Evolutionary conservation across 2,329 filamentous ascomycete genomes (phyloP), one percentile per base, ranked within the genome.

Genomic region (Alternaria conjuncta): DNA sequence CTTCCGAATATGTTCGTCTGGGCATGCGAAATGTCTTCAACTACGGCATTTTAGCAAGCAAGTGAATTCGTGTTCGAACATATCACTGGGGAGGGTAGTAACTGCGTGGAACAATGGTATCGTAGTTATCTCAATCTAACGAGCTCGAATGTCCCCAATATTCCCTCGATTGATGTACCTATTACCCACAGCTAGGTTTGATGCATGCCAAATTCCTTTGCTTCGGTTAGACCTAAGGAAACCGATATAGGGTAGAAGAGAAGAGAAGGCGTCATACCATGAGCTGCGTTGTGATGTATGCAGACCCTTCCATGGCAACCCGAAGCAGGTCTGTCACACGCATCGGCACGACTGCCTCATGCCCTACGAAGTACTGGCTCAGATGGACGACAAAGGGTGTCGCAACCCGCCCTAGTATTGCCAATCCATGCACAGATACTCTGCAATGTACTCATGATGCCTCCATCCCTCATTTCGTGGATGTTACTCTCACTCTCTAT

Each of bases 261-360:
- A 30, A 30, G 28, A 30, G 28, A 32, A 57, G 53, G 30, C 43
- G 11, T 21, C 61, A 47, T 68, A 68, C 66, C 66, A 54, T 57
- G 23, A 56, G 28, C 51, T 26, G 30, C 43, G 36, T 45, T 10
- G 1, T 21, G 9, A 25, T 23, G 6, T 11, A 46, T 15, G 11
- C 47, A 23, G 8, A 15, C 1, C 18, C 23, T 20, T 3, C 55
- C 25, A 23, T 30, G 9, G 0, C 43, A 15, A 28, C n/a, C 11
- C 28, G 12, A 46, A 6, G 49, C 57, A 15, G 25, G 20, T 26
- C 15, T 5, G 25, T 11, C n/a, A 21, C 23, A 56, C 18, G n/a
- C n/a, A n/a, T n/a, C 10, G 7, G 18, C 20, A 25, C 12, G 20
- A 41, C 23, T 20, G 21, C 5, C 21, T 21, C 26, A 28, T 7